Conservation (phyloP, 805 yeast genomes). For the Pichia membranifaciens region DNA sequence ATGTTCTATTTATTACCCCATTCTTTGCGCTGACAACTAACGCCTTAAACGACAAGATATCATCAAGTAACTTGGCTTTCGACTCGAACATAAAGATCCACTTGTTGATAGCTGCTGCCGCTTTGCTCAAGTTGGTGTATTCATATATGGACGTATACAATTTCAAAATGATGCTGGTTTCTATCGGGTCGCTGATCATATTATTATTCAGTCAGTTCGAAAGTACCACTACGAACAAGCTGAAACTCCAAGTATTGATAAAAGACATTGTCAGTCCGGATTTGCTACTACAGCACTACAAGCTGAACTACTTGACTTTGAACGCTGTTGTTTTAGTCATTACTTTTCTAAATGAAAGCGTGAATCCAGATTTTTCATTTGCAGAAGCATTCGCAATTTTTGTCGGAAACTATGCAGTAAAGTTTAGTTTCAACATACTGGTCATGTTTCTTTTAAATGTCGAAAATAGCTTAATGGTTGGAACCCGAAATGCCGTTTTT, state of each 20-base stretch:
- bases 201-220: slow-evolving; percentile 28
- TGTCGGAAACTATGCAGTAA: slow-evolving; percentile 9
- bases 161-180: slow-evolving; percentile 27
- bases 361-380: slow-evolving; percentile 10
- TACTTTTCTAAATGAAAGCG: slow-evolving; percentile 12
- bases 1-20: slow-evolving; percentile 5
- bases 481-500: background rate
- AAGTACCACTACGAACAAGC: slow-evolving; percentile 10
- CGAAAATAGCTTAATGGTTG: background rate
- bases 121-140: slow-evolving; percentile 11
- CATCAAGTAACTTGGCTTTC: background rate
- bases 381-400: slow-evolving; percentile 4
- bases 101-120: background rate
- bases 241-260: slow-evolving; percentile 9
- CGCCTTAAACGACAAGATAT: background rate
- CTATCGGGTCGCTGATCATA: slow-evolving; percentile 27
- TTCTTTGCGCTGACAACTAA: background rate
- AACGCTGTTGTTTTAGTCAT: slow-evolving; percentile 11
- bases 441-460: slow-evolving; percentile 13
- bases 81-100: background rate
- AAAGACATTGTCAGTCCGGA: slow-evolving; percentile 22
- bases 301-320: slow-evolving; percentile 21
- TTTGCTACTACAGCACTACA: slow-evolving; percentile 21
- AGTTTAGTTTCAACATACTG: slow-evolving; percentile 13
- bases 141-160: slow-evolving; percentile 19